Base-by-base conservation (phyloP, 441 rosid genomes). In the Flueggea neowawraea region DNA sequence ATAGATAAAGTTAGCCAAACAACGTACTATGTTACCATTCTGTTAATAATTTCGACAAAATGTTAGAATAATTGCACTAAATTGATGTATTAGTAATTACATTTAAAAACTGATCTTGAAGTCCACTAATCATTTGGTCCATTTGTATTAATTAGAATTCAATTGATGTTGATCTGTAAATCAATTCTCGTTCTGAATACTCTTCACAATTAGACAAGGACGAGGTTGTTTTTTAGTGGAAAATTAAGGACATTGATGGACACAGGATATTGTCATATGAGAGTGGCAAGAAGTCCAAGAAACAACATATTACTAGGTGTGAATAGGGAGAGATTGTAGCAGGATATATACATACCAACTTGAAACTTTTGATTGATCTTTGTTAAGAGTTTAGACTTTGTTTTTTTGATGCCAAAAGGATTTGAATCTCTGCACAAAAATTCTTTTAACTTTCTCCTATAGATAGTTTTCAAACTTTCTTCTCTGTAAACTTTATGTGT, bases 351-450 rank as follows among this genome's bases (percentile, higher is more conserved):
- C n/a, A n/a, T n/a, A 32, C 14, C 16, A 63, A 16, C 51, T 32
- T 12, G 16, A 60, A 52, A 10, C 58, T 51, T 16, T 44, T 59
- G 55, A 47, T 74, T 67, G 68, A 61, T 63, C 56, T 58, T 53
- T 49, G 63, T 36, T 36, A 36, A 36, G 41, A 36, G 61, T 73
- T 72, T 48, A 54, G 28, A 63, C 63, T 47, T 63, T 75, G 41
- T 36, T 36, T 66, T 73, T 69, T 81, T 75, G 71, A 69, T 60
- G 67, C 70, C 60, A 62, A 58, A 81, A 78, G 32, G 63, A 75
- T 63, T 73, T 70, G 82, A 68, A 75, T 70, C 76, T 70, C 72
- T 7, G 41, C 44, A 14, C 41, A 22, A 13, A 28, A 47, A 58
- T 16, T 70, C 54, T 14, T 31, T 47, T 4, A 47, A 47, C 50